Evolutionary conservation across 2,329 filamentous ascomycete genomes (phyloP), one percentile per base, ranked within the genome.

Genomic region (Microthyrium microscopicum): DNA sequence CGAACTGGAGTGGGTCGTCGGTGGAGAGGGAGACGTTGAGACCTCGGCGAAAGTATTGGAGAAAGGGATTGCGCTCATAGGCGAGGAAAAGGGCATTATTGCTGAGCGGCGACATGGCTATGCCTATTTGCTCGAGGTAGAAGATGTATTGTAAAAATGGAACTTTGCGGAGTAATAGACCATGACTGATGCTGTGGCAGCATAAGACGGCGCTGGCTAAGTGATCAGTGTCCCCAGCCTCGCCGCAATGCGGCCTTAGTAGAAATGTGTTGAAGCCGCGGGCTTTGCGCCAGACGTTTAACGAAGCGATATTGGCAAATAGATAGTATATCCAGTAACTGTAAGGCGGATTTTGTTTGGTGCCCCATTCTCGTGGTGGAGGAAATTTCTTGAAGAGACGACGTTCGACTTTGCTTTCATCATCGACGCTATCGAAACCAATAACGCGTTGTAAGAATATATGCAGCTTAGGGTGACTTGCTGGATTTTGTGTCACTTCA

Each of bases 241-340:
- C 89, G 48, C 89, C 89, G 48, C 85, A 95, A 56, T 98, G 89
- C 7, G 89, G 89, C 25, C 89, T 73, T 33, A 98, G 64, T 13
- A 91, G 66, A 52, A 98, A 91, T 0, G 89, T 98, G 54, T 92
- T 98, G 66, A 95, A 94, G 1, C 85, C 85, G 32, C 87, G 76
- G 49, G 77, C 75, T 50, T 83, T 87, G 27, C 89, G 74, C 78
- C 81, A 94, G 38, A 77, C 70, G 51, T 98, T 98, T 45, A 98
- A 66, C 7, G 85, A 93, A 1, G 78, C 70, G 54, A 94, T 83
- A 54, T 98, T 98, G 41, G 89, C 76, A 49, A 89, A 95, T 34
- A 95, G 66, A 50, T 93, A 92, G 58, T 98, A 98, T 50, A 95
- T 80, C 89, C 89, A 98, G 58, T 98, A 98, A 52, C 80, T 94